Evolutionary conservation across 768 basidiomycete species (phyloP).

Genomic region (Naganishia randhawae): DNA sequence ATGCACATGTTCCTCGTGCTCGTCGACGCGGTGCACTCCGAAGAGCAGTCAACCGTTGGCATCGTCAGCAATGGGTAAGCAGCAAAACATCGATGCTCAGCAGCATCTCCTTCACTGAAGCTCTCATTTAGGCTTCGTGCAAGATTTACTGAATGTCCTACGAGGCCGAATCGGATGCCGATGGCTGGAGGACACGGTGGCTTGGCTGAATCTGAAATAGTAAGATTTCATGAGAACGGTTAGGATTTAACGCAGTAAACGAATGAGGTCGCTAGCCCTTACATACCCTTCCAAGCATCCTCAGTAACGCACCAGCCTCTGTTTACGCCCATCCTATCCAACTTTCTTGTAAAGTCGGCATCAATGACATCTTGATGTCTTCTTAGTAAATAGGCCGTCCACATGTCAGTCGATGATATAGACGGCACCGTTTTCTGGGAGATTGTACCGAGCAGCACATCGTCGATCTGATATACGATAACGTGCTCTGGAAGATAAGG

Average conservation of each 20-base stretch:
- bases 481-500: slow-evolving; percentile 11
- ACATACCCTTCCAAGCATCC: background rate
- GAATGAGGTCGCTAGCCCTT: background rate
- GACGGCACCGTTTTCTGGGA: background rate
- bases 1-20: slow-evolving; percentile 9
- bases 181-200: slow-evolving; percentile 13
- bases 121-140: background rate
- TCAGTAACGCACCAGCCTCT: slow-evolving; percentile 27
- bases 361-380: background rate
- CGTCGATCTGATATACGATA: slow-evolving; percentile 24
- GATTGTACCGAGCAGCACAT: background rate
- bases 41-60: slow-evolving; percentile 16
- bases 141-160: background rate
- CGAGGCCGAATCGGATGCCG: slow-evolving; percentile 7
- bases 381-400: background rate
- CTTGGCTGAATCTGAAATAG: background rate
- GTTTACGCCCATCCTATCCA: background rate
- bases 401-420: background rate
- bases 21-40: background rate
- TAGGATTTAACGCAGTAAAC: background rate
- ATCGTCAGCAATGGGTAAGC: slow-evolving; percentile 27
- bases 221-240: background rate
- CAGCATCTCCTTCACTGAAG: background rate
- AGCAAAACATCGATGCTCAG: slow-evolving; percentile 18
- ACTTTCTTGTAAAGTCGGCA: background rate